Percentiles rank a stretch among this genome's conserved stretches.
phyloP scores from a whole-genome alignment of 495 filamentous ascomycete genomes.

The Penicillium canariense region DNA sequence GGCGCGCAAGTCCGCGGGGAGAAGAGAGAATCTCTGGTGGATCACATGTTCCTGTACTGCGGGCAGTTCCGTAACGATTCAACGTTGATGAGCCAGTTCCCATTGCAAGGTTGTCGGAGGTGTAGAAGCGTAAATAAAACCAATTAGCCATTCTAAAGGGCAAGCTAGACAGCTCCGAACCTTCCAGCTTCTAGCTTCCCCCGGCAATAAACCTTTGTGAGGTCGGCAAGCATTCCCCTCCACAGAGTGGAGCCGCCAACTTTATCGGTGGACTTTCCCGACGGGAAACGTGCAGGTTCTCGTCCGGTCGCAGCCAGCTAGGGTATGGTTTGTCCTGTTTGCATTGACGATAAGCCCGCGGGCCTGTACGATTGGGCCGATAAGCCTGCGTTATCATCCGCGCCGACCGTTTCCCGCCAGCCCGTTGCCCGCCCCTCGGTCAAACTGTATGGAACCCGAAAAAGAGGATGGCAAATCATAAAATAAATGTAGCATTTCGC shows the following conservation, averaged over 20 bases:
- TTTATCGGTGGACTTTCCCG: slow-evolving; percentile 20
- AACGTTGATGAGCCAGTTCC: not conserved
- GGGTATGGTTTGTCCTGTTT: not conserved
- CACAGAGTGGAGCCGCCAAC: slow-evolving; percentile 1
- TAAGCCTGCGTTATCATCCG: slow-evolving; percentile 6
- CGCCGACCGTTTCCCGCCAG: slow-evolving; percentile 7
- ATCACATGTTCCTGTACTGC: slow-evolving; percentile 2
- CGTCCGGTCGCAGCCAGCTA: not conserved
- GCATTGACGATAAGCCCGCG: not conserved
- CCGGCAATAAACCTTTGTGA: not conserved
- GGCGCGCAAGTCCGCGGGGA: not conserved
- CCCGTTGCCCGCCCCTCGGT: slow-evolving; percentile 15
- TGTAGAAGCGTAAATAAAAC: not conserved
- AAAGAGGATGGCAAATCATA: slow-evolving; percentile 1
- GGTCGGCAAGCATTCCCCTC: not conserved
- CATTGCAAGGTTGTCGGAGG: not conserved
- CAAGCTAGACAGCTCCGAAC: not conserved
- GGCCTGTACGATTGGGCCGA: slow-evolving; percentile 9
- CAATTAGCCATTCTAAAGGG: no score
- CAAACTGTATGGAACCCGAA: not conserved
- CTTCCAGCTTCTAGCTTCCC: no score
- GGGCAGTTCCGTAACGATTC: not conserved
- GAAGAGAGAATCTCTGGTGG: not conserved
- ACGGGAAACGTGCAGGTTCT: slow-evolving; percentile 7
- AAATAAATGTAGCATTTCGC: slow-evolving; percentile 7